These are phyloP conservation scores for Fusarium nematophilum DNA, from an alignment of 2,329 filamentous ascomycete genomes.

Conservation along the genomic window DNA sequence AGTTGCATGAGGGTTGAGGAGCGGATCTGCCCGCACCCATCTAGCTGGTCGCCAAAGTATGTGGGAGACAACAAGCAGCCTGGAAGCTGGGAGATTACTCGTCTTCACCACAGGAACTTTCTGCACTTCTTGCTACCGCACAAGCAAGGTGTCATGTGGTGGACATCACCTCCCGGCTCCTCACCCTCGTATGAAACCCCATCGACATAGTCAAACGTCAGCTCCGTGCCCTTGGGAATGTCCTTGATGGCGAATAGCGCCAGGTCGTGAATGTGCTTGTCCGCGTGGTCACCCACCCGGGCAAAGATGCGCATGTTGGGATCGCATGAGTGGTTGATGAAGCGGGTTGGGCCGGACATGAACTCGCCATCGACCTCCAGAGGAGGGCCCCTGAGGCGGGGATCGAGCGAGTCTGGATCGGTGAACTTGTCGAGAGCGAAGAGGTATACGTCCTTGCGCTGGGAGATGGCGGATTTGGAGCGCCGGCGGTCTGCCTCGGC, in stretches of 20 bases:
- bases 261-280: conserved; percentile 79
- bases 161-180: conserved; percentile 52
- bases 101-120: conserved; percentile 72
- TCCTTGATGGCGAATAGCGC: conserved; percentile 79
- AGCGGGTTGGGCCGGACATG: conserved; percentile 81
- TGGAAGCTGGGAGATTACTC: background rate
- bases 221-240: conserved; percentile 73
- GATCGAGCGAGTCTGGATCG: conserved; percentile 65
- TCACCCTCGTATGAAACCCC: conserved; percentile 66
- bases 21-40: background rate
- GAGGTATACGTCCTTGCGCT: conserved; percentile 80
- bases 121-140: conserved; percentile 76
- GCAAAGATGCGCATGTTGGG: conserved; percentile 85
- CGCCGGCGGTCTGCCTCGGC: conserved; percentile 75
- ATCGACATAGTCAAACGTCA: conserved; percentile 85
- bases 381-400: conserved; percentile 65
- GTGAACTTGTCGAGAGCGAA: conserved; percentile 86
- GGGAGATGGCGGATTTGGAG: conserved; percentile 61
- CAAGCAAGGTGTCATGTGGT: conserved; percentile 68
- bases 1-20: background rate
- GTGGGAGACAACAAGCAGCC: background rate
- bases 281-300: conserved; percentile 79
- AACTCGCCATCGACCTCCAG: conserved; percentile 78
- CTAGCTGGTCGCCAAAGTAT: background rate
- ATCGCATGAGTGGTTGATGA: conserved; percentile 86